Evolutionary conservation across 371 early-diverging fungal species (phyloP).

Genomic region (Actinomortierella ambigua): DNA sequence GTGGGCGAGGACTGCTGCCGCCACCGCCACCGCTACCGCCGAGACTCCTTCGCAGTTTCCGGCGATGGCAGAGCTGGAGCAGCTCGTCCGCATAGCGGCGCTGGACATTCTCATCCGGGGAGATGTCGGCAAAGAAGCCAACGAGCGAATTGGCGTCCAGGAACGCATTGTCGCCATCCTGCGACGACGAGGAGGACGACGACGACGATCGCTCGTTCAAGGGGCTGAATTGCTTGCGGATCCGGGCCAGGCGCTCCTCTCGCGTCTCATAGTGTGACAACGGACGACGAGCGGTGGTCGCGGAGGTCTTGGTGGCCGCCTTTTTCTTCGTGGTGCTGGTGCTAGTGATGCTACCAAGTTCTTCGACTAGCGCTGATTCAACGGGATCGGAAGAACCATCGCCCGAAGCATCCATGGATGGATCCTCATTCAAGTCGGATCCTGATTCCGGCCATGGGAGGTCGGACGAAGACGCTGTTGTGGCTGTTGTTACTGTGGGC

Average conservation of each 20-base stretch:
- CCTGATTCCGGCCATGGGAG: not conserved
- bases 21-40: conserved; percentile 1
- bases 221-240: conserved; percentile 39
- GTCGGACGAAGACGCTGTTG: conserved; percentile 5
- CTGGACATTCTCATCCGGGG: conserved; percentile 37
- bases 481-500: not conserved
- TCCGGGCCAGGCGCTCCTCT: conserved; percentile 37
- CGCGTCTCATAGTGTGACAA: conserved; percentile 30
- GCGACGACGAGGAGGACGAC: too few species aligned
- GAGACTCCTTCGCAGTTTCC: conserved; percentile 18
- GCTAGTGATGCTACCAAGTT: not conserved
- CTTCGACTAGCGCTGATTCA: not conserved
- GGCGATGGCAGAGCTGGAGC: conserved; percentile 37
- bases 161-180: conserved; percentile 7
- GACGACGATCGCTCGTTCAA: conserved; percentile 20
- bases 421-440: not conserved
- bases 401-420: not conserved
- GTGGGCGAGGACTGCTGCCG: too few species aligned
- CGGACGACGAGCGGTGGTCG: not conserved
- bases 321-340: conserved; percentile 7
- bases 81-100: conserved; percentile 38
- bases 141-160: conserved; percentile 34
- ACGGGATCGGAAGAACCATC: not conserved
- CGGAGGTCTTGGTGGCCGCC: conserved; percentile 5
- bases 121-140: conserved; percentile 34